A percentile compares a stretch with the other conserved stretches of the same genome.
Evolutionary conservation across 2,329 filamentous ascomycete species (phyloP).

Genomic region (Pseudonectria foliicola): DNA sequence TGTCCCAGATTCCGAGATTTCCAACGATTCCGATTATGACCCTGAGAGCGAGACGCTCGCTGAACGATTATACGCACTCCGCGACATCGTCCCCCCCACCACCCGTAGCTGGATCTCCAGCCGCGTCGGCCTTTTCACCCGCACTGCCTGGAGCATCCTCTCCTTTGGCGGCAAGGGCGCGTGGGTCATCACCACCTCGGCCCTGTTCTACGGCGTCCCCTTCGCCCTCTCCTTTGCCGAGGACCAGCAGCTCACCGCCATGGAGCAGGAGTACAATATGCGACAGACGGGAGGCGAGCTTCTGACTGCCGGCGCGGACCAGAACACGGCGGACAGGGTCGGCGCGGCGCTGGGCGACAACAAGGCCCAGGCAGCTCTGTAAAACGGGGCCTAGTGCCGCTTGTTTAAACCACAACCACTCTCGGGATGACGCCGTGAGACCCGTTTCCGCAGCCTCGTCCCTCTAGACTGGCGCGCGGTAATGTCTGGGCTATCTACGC

Average conservation of each 20-base stretch:
- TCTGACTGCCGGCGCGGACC: constrained; percentile 40
- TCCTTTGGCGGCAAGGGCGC: constrained; percentile 76
- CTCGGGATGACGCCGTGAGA: constrained; percentile 4
- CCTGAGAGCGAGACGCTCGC: constrained; percentile 50
- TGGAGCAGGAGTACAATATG: constrained; percentile 97
- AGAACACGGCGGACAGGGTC: constrained; percentile 42
- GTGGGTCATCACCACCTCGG: constrained; percentile 86
- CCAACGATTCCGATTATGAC: constrained; percentile 68
- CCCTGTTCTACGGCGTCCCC: constrained; percentile 83
- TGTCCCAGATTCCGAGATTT: constrained; percentile 69
- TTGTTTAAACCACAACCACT: constrained; percentile 8
- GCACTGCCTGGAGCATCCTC: constrained; percentile 45
- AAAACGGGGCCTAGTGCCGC: constrained; percentile 17
- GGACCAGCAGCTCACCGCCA: constrained; percentile 93
- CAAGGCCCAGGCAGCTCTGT: constrained; percentile 45
- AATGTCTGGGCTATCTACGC: constrained; percentile 6
- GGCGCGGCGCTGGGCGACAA: constrained; percentile 41
- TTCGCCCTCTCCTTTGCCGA: constrained; percentile 90
- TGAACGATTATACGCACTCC: constrained; percentile 65
- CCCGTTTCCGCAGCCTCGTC: constrained; percentile 8
- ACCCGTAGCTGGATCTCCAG: constrained; percentile 61
- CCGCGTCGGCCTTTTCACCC: constrained; percentile 49
- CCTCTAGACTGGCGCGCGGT: constrained; percentile 13
- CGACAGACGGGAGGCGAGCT: constrained; percentile 80
- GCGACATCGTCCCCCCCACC: constrained; percentile 69